These are phyloP conservation scores for Sugiyamaella floridensis DNA, from an alignment of 805 yeast genomes.

Conservation along the genomic window DNA sequence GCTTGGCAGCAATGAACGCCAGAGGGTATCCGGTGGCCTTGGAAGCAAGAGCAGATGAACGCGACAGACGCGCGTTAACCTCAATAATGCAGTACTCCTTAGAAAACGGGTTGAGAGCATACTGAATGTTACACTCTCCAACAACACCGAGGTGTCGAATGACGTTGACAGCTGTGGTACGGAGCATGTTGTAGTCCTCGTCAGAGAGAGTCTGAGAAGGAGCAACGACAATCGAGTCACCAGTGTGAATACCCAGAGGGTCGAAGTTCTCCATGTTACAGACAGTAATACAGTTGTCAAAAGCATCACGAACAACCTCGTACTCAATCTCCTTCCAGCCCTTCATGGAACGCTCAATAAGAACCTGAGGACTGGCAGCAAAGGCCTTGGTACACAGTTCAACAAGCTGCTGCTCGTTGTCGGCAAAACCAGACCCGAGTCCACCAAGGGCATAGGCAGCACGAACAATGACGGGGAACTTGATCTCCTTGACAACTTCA, in stretches of 20 bases:
- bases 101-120: constrained; percentile 88
- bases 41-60: constrained; percentile 98
- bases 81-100: constrained; percentile 96
- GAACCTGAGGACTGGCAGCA: constrained; percentile 92
- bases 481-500: constrained; percentile 75
- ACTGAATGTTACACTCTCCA: constrained; percentile 98
- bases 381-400: constrained; percentile 85
- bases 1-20: constrained; percentile 96
- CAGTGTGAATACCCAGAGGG: constrained; percentile 97
- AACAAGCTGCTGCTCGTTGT: constrained; percentile 72
- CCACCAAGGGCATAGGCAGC: constrained; percentile 98
- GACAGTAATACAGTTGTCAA: constrained; percentile 95
- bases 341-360: constrained; percentile 93
- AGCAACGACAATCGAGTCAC: constrained; percentile 98
- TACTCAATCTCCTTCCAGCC: constrained; percentile 99
- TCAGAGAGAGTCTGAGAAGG: constrained; percentile 97
- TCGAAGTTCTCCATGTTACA: constrained; percentile 99
- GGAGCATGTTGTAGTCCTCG: constrained; percentile 94
- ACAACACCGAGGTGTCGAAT: constrained; percentile 97
- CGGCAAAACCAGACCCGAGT: constrained; percentile 95
- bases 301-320: constrained; percentile 97
- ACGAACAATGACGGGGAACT: constrained; percentile 93
- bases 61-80: constrained; percentile 94
- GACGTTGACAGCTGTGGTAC: constrained; percentile 95
- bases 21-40: constrained; percentile 98